These are phyloP conservation scores for Geotrichum fermentans DNA, from an alignment of 1,139 yeast species.

Conservation along the genomic window DNA sequence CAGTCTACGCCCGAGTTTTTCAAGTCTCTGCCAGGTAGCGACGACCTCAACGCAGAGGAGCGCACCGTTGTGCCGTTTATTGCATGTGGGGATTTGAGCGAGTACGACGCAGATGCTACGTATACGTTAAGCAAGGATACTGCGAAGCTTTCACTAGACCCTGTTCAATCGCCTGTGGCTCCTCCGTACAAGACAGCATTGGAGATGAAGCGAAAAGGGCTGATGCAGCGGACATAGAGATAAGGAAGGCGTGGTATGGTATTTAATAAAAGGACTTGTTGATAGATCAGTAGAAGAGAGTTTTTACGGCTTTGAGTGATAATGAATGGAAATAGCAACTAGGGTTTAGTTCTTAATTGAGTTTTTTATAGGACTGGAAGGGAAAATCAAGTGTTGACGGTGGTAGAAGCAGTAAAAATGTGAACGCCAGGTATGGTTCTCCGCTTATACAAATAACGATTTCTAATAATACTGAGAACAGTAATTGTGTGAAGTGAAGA, in stretches of 20 bases:
- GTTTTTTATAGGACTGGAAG: no score
- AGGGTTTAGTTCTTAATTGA: no score
- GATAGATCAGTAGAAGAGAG: background rate
- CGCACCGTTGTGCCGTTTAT: conserved; percentile 67
- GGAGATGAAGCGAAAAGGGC: conserved; percentile 77
- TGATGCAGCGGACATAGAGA: conserved; percentile 35
- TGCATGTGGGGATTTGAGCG: conserved; percentile 88
- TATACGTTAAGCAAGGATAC: conserved; percentile 54
- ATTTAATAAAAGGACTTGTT: background rate
- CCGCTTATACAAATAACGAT: no score
- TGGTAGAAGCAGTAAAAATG: background rate
- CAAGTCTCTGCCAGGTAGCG: background rate
- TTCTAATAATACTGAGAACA: no score
- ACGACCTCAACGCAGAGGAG: background rate
- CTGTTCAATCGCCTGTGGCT: conserved; percentile 91
- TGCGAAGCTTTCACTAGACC: conserved; percentile 55
- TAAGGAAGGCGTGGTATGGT: background rate
- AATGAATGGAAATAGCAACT: no score
- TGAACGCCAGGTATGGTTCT: no score
- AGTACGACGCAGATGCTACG: conserved; percentile 92
- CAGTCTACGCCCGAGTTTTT: conserved; percentile 32
- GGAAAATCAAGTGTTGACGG: no score
- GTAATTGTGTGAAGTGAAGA: no score
- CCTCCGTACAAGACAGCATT: conserved; percentile 93
- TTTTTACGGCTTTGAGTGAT: background rate